Evolutionary conservation across 768 basidiomycete genomes (phyloP).

Genomic region (Dendrothele bispora): DNA sequence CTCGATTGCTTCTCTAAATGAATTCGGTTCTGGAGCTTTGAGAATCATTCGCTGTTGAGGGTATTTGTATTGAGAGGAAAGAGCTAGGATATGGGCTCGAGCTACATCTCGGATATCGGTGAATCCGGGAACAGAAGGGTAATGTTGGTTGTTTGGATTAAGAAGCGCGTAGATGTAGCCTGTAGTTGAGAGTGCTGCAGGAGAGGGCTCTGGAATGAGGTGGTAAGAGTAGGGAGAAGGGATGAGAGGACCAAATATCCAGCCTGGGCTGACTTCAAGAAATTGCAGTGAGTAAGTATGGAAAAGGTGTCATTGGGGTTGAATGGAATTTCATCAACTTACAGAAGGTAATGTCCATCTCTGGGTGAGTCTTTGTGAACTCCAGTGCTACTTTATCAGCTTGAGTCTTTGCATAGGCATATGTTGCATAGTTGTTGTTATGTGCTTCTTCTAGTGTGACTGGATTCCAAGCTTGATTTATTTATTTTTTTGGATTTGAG

Average conservation of each 20-base stretch:
- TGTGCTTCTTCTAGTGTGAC: background rate
- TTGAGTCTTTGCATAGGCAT: background rate
- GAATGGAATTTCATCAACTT: background rate
- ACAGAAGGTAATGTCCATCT: conserved; percentile 5
- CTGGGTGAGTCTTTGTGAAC: conserved; percentile 1
- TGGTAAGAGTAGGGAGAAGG: conserved; percentile 15
- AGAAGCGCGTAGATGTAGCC: conserved; percentile 15
- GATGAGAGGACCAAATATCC: conserved; percentile 22
- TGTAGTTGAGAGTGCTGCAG: conserved; percentile 11
- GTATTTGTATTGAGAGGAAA: conserved; percentile 7
- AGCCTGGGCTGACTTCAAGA: conserved; percentile 21
- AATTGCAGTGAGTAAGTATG: background rate
- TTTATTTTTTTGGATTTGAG: background rate
- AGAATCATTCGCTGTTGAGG: conserved; percentile 9
- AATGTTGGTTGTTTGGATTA: conserved; percentile 8
- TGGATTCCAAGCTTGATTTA: background rate
- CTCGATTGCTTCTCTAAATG: conserved; percentile 13
- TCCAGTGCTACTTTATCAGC: background rate
- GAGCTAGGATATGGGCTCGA: conserved; percentile 16
- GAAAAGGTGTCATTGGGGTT: too few relatives aligned
- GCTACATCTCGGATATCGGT: conserved; percentile 18
- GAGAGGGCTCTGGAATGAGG: conserved; percentile 14
- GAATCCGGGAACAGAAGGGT: conserved; percentile 8
- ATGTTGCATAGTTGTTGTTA: background rate
- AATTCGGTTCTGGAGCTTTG: conserved; percentile 1